A percentile compares a stretch with the other conserved stretches of the same genome.
phyloP scores from a whole-genome alignment of 2,329 filamentous ascomycete genomes.

The Calonectria naviculata region DNA sequence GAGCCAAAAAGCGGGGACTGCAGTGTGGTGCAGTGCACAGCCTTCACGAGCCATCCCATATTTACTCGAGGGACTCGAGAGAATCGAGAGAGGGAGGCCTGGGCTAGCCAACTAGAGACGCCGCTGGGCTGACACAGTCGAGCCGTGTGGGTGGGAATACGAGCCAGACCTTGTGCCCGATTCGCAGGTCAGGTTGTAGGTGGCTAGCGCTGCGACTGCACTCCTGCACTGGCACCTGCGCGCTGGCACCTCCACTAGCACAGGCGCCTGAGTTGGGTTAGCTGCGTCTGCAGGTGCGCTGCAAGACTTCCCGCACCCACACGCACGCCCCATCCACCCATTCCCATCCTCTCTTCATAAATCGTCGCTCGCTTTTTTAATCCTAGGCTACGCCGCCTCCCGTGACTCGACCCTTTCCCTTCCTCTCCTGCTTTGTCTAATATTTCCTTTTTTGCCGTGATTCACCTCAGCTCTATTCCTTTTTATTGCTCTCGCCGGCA shows the following conservation, averaged over 20 bases:
- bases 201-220: conserved; percentile 5
- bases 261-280: background rate
- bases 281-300: background rate
- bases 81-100: background rate
- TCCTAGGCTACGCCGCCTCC: conserved; percentile 8
- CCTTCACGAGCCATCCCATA: background rate
- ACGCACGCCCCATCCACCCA: background rate
- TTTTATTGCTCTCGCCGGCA: conserved; percentile 3
- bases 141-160: conserved; percentile 8
- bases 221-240: conserved; percentile 2
- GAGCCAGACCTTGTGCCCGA: conserved; percentile 3
- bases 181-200: background rate
- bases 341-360: background rate
- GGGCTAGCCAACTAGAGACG: background rate
- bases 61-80: too few species aligned
- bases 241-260: background rate
- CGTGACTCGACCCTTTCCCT: conserved; percentile 1
- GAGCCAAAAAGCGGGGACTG: background rate
- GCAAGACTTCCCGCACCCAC: background rate
- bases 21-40: background rate
- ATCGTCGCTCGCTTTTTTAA: conserved; percentile 12
- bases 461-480: background rate
- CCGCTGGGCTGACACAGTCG: background rate
- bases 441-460: conserved; percentile 6
- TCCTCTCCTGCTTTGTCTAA: conserved; percentile 2